Percentiles rank a stretch among this genome's conserved stretches.
Conservation (phyloP, 2,329 filamentous ascomycete species). For the Penicillium capsulatum region DNA sequence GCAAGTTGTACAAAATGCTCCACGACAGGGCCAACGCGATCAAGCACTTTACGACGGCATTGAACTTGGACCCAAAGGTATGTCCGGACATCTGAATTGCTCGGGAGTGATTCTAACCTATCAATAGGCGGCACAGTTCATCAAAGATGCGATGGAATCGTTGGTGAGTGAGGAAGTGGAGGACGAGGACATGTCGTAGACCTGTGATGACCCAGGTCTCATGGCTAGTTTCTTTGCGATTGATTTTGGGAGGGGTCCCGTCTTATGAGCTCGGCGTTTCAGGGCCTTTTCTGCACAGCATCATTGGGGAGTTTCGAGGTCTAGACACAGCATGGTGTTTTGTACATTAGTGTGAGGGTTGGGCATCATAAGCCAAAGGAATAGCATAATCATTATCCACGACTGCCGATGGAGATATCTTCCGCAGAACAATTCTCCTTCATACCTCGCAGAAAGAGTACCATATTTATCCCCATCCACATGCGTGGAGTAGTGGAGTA, state of each 20-base stretch:
- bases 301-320: conserved; percentile 23
- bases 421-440: too few relatives aligned
- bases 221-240: conserved; percentile 11
- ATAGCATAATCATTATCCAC: conserved; percentile 15
- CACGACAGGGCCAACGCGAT: conserved; percentile 69
- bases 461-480: not conserved
- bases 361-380: conserved; percentile 10
- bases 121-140: conserved; percentile 75
- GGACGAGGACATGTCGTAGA: conserved; percentile 47
- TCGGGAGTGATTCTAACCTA: not conserved
- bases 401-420: too few relatives aligned
- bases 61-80: conserved; percentile 96
- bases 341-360: conserved; percentile 37
- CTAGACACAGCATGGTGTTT: conserved; percentile 28
- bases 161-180: conserved; percentile 69
- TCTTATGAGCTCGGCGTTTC: conserved; percentile 20
- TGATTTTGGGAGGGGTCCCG: conserved; percentile 8
- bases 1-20: conserved; percentile 58
- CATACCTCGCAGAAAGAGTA: too few relatives aligned
- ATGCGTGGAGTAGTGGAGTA: too few relatives aligned
- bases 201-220: conserved; percentile 19
- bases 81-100: not conserved
- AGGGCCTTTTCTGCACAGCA: conserved; percentile 21
- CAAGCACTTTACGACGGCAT: conserved; percentile 85
- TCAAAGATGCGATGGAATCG: conserved; percentile 94